Evolutionary conservation across 2,329 filamentous ascomycete species (phyloP), one percentile per base, ranked within the genome.

Genomic region (Grosmannia huntii): DNA sequence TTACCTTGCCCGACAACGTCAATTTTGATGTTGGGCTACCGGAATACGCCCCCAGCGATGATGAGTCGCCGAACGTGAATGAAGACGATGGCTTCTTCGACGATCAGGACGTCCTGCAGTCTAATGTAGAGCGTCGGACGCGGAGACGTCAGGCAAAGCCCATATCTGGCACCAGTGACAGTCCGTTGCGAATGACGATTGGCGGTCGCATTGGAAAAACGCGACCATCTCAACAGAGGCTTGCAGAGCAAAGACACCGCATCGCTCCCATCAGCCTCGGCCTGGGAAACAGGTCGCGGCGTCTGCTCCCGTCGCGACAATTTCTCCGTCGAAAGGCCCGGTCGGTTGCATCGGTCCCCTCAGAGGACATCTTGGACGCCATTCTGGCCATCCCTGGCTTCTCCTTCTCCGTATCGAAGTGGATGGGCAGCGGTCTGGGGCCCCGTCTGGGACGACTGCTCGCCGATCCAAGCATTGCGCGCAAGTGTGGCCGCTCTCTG

Each of bases 401-500:
- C 23, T 28, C 23, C 23, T 54, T 54, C 12, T 27, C 53, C 14
- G 14, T n/a, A 1, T 25, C 36, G 21, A 6, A 2, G 10, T 44
- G 51, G 33, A 12, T 19, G 16, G 36, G 16, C 1, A 27, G 14
- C 48, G 21, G 19, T n/a, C n/a, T 56, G 14, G 31, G 12, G 3
- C 14, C n/a, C 21, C 41, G 44, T 2, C 58, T 60, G 2, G 58
- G 55, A 2, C 51, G 21, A 0, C 16, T 59, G 23, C 55, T 60
- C n/a, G 55, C 33, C 12, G 21, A 60, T 21, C 55, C 58, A 1
- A 3, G 4, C 25, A 41, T 55, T 5, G 51, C 48, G 19, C 25
- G 31, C 31, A 44, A 48, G 25, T 60, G 55, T 27, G 58, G 58
- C 12, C 55, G 50, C 10, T 54, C 58, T 12, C 44, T 55, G 19